phyloP scores from a whole-genome alignment of 352 stramenopile species.

The Phytophthora crassamura region DNA sequence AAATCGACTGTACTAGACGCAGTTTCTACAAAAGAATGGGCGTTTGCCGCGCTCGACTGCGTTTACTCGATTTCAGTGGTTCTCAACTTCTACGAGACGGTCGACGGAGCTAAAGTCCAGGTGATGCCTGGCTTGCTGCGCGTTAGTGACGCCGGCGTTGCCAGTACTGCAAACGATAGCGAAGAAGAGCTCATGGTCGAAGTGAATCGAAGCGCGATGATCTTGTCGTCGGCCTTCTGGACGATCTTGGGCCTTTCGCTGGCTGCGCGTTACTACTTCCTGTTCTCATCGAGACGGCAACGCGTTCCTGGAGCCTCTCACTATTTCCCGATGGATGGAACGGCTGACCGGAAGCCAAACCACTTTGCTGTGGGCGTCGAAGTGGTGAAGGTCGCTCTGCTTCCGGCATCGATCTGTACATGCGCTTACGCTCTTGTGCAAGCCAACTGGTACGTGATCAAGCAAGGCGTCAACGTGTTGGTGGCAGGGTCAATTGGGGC shows the following conservation, averaged over 20 bases:
- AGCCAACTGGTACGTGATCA: conserved; percentile 12
- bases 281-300: conserved; percentile 23
- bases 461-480: conserved; percentile 30
- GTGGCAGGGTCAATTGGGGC: conserved; percentile 27
- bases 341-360: not conserved
- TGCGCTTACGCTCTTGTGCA: conserved; percentile 23
- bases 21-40: conserved; percentile 15
- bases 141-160: not conserved
- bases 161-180: not conserved
- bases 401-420: conserved; percentile 19
- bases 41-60: conserved; percentile 22
- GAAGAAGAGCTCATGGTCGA: conserved; percentile 12
- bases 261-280: conserved; percentile 19
- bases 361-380: conserved; percentile 21
- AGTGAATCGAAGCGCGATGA: conserved; percentile 14
- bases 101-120: conserved; percentile 10
- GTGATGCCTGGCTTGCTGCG: conserved; percentile 1
- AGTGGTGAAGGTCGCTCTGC: conserved; percentile 12
- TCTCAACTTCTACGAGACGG: conserved; percentile 37
- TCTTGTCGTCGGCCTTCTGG: conserved; percentile 23
- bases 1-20: not conserved
- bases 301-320: conserved; percentile 11
- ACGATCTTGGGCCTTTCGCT: conserved; percentile 25
- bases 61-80: conserved; percentile 26
- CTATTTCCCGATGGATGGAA: conserved; percentile 11